These are phyloP conservation scores for Boletus subcaerulescens DNA, from an alignment of 768 basidiomycete species.

Conservation along the genomic window DNA sequence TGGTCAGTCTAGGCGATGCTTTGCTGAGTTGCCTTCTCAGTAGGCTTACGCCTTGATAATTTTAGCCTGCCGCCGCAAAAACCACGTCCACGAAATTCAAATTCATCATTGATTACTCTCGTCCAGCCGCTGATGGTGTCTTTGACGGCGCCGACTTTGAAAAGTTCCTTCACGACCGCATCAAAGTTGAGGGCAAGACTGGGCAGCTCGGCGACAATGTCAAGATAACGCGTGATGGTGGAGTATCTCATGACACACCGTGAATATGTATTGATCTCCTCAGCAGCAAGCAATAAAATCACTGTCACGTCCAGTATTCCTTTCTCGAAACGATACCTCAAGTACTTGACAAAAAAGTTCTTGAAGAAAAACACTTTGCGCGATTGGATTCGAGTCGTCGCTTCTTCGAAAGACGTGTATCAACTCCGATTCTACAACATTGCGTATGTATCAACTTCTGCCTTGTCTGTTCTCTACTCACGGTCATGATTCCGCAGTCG, in stretches of 20 bases:
- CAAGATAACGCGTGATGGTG: constrained; percentile 85
- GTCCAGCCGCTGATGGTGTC: constrained; percentile 64
- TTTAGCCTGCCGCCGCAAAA: constrained; percentile 58
- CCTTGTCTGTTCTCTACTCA: neutral
- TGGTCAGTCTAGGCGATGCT: constrained; percentile 78
- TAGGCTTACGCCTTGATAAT: constrained; percentile 64
- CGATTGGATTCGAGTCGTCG: constrained; percentile 98
- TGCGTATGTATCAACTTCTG: constrained; percentile 48
- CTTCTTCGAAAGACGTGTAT: constrained; percentile 90
- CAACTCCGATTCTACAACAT: constrained; percentile 95
- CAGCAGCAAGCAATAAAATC: constrained; percentile 72
- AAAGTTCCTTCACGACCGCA: constrained; percentile 92
- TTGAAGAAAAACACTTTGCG: constrained; percentile 95
- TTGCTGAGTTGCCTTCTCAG: constrained; percentile 92
- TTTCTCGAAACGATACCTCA: constrained; percentile 96
- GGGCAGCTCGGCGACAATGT: constrained; percentile 90
- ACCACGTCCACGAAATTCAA: constrained; percentile 60
- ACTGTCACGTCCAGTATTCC: constrained; percentile 82
- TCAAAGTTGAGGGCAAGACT: constrained; percentile 90
- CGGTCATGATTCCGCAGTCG: constrained; percentile 27
- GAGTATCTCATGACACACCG: constrained; percentile 14
- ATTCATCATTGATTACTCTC: constrained; percentile 84
- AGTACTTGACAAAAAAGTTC: constrained; percentile 99
- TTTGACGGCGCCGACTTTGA: constrained; percentile 66
- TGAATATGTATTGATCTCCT: constrained; percentile 2